Evolutionary conservation across 352 stramenopile genomes (phyloP), one percentile per base, ranked within the genome.

Genomic region (Globisporangium lucens): DNA sequence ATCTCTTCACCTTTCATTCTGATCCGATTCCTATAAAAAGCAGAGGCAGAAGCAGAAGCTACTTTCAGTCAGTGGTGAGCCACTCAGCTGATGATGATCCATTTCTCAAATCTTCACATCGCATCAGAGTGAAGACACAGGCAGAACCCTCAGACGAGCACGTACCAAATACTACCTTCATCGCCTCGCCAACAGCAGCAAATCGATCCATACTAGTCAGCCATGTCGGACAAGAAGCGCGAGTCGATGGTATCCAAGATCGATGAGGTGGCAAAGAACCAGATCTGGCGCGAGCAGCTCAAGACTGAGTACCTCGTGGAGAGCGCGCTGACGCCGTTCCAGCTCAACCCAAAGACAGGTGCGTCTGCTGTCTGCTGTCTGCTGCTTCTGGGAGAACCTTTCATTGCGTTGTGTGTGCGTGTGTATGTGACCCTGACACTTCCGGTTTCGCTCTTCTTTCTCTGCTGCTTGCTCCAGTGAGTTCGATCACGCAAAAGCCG

Each of bases 211-310:
- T 55, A 10, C 47, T 29, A 43, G 15, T 43, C 15, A 17, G 60
- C 59, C 30, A 91, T 91, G 83, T 67, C 83, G 12, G 83, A 91
- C 72, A 91, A 91, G 64, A 91, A 91, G 70, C 80, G 79, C 43
- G 84, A 92, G 56, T 90, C 85, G 20, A 76, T 87, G 49, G 77
- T 78, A n/a, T 90, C 82, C 63, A 93, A 91, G 75, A 92, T 89
- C 63, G 87, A 93, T 73, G 87, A 95, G 69, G 87, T 95, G 60
- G 82, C 85, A 33, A 80, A 82, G 60, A 95, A 95, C 68, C 87
- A 95, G 77, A 95, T 95, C 73, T 95, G 85, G 85, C 85, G 87
- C n/a, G 87, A 95, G 68, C 87, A 93, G 57, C 79, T 95, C 64
- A 90, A 89, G 69, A 92, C 86, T 38, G 87, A 95, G 58, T 91